Percentiles rank a stretch among this genome's conserved stretches.
Evolutionary conservation across 352 stramenopile genomes (phyloP).

Genomic region (Peronospora destructor): DNA sequence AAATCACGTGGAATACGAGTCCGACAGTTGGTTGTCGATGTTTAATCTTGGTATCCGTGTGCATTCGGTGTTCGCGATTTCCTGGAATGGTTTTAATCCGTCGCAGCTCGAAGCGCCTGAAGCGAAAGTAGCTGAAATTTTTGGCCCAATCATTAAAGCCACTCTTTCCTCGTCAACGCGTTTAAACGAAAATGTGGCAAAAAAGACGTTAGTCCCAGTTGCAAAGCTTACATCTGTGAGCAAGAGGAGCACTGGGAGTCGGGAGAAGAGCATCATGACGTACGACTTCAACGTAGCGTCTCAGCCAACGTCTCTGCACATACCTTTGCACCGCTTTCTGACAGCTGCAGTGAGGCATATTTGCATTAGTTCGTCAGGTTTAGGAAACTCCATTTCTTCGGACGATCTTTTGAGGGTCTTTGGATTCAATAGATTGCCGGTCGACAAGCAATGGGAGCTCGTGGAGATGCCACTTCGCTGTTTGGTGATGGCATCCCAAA

Average conservation of each 20-base stretch:
- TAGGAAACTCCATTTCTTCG: constrained; percentile 41
- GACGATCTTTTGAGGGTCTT: constrained; percentile 47
- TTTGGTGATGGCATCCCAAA: constrained; percentile 82
- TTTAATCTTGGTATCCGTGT: constrained; percentile 86
- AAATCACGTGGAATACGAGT: constrained; percentile 85
- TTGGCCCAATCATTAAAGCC: constrained; percentile 37
- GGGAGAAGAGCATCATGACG: constrained; percentile 25
- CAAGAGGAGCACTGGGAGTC: constrained; percentile 7
- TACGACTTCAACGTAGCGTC: constrained; percentile 66
- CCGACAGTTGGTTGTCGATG: constrained; percentile 83
- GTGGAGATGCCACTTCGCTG: constrained; percentile 75
- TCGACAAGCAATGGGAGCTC: constrained; percentile 49
- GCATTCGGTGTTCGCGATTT: constrained; percentile 75
- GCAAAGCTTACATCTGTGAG: constrained; percentile 23
- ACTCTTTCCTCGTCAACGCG: constrained; percentile 37
- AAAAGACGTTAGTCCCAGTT: constrained; percentile 42
- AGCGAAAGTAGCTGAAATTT: constrained; percentile 37
- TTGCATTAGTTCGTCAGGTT: constrained; percentile 46
- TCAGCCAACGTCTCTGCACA: constrained; percentile 64
- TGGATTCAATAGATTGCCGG: constrained; percentile 44
- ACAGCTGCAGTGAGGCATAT: constrained; percentile 62
- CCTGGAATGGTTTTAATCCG: constrained; percentile 61
- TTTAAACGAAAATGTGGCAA: constrained; percentile 46
- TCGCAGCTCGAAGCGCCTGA: constrained; percentile 30
- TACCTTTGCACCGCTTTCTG: constrained; percentile 79